A percentile compares a stretch with the other conserved stretches of the same genome.
phyloP scores from a whole-genome alignment of 306 rosid genomes.

The Malus fusca region DNA sequence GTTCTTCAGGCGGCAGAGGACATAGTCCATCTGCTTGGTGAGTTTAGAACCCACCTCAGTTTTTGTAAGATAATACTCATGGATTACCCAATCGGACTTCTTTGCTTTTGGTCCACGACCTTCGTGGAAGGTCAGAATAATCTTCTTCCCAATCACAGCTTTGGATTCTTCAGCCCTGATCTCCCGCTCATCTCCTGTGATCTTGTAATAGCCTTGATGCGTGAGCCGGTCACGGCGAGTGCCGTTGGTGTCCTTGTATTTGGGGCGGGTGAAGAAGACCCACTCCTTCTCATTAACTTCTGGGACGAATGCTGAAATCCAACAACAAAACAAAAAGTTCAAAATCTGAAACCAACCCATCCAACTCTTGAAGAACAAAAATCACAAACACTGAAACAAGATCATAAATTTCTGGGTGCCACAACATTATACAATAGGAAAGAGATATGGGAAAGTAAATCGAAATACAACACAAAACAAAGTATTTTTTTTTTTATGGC shows the following conservation, averaged over 20 bases:
- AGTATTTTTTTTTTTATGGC: neutral
- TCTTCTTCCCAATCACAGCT: conserved; percentile 46
- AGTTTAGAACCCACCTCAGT: no score
- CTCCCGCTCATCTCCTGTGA: conserved; percentile 38
- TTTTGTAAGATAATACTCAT: conserved; percentile 42
- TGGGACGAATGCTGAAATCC: neutral
- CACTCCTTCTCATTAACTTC: conserved; percentile 24
- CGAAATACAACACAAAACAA: no score
- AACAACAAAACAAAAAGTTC: no score
- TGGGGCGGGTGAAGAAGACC: conserved; percentile 44
- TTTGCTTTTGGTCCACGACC: conserved; percentile 24
- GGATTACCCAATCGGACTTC: conserved; percentile 11
- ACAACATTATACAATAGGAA: no score
- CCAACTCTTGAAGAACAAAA: neutral
- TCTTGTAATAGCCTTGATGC: conserved; percentile 47
- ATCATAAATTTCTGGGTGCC: neutral
- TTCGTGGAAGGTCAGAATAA: conserved; percentile 42
- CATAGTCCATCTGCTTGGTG: no score
- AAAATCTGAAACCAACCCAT: neutral
- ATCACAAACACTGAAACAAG: conserved; percentile 3
- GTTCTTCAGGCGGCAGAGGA: no score
- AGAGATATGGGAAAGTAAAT: no score
- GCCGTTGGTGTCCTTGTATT: conserved; percentile 28
- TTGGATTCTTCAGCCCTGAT: conserved; percentile 23
- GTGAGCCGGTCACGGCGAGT: conserved; percentile 39